Evolutionary conservation across 192 early-diverging fungal species (phyloP).

Genomic region (Mortierella alpina): DNA sequence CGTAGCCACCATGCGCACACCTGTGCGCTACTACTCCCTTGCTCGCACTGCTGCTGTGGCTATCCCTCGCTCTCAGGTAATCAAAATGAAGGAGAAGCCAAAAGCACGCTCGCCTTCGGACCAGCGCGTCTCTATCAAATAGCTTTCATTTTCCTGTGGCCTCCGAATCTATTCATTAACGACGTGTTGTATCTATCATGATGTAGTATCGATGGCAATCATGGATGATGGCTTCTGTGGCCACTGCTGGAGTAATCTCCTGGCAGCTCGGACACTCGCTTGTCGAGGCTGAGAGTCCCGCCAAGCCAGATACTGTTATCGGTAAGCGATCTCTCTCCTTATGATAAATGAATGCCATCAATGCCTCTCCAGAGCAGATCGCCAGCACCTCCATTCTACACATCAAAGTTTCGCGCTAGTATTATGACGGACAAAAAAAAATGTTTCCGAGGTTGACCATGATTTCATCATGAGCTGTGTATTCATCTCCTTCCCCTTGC

Average conservation of each 20-base stretch:
- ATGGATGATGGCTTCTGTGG: constrained; percentile 26
- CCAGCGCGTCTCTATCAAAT: no score
- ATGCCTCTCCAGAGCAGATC: no score
- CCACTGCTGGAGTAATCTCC: constrained; percentile 37
- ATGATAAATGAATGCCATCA: neutral
- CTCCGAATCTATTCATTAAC: neutral
- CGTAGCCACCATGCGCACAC: constrained; percentile 8
- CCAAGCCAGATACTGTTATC: constrained; percentile 12
- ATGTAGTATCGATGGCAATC: constrained; percentile 20
- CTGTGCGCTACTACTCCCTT: constrained; percentile 27
- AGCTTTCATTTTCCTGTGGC: neutral
- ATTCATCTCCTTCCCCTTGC: neutral
- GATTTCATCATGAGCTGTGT: neutral
- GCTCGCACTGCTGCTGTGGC: constrained; percentile 6
- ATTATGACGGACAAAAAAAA: no score
- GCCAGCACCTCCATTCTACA: neutral
- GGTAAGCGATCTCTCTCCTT: constrained; percentile 16
- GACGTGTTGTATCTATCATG: neutral
- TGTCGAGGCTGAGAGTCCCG: constrained; percentile 31
- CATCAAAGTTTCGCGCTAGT: neutral
- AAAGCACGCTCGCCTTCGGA: no score
- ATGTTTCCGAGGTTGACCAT: neutral
- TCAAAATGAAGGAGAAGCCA: neutral
- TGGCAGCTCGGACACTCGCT: constrained; percentile 38
- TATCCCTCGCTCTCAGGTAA: constrained; percentile 5